These are phyloP conservation scores for Fistulinella prunicolor DNA, from an alignment of 768 basidiomycete genomes.

Conservation along the genomic window DNA sequence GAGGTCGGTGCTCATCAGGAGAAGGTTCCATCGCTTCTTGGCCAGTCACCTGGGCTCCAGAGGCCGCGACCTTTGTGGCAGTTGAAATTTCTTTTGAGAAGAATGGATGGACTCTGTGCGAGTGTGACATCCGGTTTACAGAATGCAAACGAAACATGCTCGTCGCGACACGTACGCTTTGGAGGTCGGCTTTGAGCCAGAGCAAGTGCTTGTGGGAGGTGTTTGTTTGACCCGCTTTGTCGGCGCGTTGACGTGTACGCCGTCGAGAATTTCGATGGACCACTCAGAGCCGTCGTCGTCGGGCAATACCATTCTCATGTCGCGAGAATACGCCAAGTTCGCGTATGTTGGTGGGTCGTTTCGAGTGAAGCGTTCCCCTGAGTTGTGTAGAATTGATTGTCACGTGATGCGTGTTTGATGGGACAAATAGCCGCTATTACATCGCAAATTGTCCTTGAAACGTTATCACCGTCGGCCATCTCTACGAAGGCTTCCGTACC, in stretches of 20 bases:
- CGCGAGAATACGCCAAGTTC: slow-evolving; percentile 4
- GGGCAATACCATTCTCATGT: slow-evolving; percentile 13
- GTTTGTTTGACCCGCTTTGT: slow-evolving; percentile 22
- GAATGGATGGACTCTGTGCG: slow-evolving; percentile 20
- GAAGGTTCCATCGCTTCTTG: neutral
- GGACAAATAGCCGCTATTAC: too few relatives aligned
- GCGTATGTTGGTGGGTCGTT: neutral
- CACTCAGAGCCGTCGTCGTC: slow-evolving; percentile 26
- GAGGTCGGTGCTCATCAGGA: neutral
- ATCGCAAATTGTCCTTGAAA: too few relatives aligned
- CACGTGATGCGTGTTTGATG: too few relatives aligned
- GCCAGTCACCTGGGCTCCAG: neutral
- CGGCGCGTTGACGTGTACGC: slow-evolving; percentile 7
- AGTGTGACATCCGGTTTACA: slow-evolving; percentile 3
- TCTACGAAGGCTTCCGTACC: too few relatives aligned
- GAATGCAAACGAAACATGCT: slow-evolving; percentile 10
- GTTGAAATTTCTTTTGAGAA: slow-evolving; percentile 15
- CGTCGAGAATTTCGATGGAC: slow-evolving; percentile 33
- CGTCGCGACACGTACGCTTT: slow-evolving; percentile 16
- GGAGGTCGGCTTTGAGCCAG: neutral
- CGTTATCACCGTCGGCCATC: too few relatives aligned
- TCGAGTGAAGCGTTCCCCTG: too few relatives aligned
- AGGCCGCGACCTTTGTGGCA: neutral
- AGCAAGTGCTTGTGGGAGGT: neutral
- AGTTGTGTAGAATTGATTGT: too few relatives aligned